A percentile compares a stretch with the other conserved stretches of the same genome.
phyloP scores from a whole-genome alignment of 331 rosid species.

The Malus hybrid region DNA sequence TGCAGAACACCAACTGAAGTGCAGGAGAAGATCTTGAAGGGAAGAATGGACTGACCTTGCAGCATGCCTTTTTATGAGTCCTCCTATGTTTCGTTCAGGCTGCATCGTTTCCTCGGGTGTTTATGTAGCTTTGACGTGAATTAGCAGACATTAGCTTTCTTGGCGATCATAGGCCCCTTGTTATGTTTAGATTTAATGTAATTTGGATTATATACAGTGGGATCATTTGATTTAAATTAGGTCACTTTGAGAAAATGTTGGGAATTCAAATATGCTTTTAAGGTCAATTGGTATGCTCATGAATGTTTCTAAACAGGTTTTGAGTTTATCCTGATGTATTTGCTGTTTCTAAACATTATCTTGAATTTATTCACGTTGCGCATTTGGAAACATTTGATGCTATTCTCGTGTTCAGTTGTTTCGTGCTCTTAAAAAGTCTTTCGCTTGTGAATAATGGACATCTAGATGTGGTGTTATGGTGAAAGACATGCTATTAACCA shows the following conservation, averaged over 20 bases:
- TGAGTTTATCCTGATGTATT: background rate
- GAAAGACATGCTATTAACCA: background rate
- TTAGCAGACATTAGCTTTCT: background rate
- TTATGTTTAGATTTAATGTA: background rate
- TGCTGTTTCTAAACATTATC: background rate
- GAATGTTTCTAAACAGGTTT: background rate
- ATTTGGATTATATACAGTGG: background rate
- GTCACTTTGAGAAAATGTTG: background rate
- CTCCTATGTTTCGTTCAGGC: background rate
- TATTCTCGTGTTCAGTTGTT: too few relatives aligned
- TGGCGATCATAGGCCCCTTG: background rate
- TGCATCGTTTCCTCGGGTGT: background rate
- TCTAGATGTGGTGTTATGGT: background rate
- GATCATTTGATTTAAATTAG: background rate
- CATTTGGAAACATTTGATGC: too few relatives aligned
- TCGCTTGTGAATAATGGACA: background rate
- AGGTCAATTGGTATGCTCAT: background rate
- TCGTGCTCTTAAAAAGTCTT: too few relatives aligned
- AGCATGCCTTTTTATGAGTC: background rate
- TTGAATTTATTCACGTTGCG: too few relatives aligned
- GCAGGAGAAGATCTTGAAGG: conserved; percentile 85
- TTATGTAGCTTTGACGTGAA: background rate
- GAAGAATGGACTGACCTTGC: conserved; percentile 42
- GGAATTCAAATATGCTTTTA: background rate
- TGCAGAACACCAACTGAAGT: conserved; percentile 90